Evolutionary conservation across 2,329 filamentous ascomycete genomes (phyloP).

Genomic region (Colletotrichum chrysophilum): DNA sequence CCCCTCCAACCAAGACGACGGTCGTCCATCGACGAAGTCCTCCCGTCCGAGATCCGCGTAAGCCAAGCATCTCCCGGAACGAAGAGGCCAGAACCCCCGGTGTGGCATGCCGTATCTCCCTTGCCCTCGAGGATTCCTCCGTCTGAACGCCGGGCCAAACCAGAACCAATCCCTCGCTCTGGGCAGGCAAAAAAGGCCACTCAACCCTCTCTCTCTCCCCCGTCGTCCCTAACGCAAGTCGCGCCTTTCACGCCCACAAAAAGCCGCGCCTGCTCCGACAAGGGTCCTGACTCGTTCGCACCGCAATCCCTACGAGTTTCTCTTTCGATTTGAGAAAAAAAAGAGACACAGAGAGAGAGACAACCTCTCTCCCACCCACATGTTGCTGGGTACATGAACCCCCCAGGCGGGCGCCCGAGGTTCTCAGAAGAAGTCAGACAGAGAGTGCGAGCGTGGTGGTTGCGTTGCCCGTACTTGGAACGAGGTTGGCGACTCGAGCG

Average conservation of each 20-base stretch:
- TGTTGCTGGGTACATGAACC: not conserved
- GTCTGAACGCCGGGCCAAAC: not conserved
- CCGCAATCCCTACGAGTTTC: not conserved
- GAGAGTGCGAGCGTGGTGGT: not conserved
- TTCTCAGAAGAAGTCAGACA: not conserved
- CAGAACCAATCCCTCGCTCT: not conserved
- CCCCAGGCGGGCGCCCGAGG: not conserved
- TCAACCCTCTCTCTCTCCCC: not conserved
- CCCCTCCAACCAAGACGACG: not conserved
- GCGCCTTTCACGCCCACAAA: not conserved
- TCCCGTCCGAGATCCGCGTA: not conserved
- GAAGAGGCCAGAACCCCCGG: not conserved
- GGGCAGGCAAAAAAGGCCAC: not conserved
- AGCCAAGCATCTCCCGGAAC: not conserved
- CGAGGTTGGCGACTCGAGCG: not conserved
- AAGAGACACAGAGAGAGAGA: not conserved
- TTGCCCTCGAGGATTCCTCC: not conserved
- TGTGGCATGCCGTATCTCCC: not conserved
- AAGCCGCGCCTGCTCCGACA: slow-evolving; percentile 4
- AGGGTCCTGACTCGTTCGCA: slow-evolving; percentile 13
- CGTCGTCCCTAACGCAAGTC: not conserved
- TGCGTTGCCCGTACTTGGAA: not conserved
- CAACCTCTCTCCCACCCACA: not conserved
- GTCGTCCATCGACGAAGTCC: not conserved
- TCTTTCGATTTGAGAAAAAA: not conserved